phyloP scores from a whole-genome alignment of 2,329 filamentous ascomycete species.

The Arthrobotrys sinensis region DNA sequence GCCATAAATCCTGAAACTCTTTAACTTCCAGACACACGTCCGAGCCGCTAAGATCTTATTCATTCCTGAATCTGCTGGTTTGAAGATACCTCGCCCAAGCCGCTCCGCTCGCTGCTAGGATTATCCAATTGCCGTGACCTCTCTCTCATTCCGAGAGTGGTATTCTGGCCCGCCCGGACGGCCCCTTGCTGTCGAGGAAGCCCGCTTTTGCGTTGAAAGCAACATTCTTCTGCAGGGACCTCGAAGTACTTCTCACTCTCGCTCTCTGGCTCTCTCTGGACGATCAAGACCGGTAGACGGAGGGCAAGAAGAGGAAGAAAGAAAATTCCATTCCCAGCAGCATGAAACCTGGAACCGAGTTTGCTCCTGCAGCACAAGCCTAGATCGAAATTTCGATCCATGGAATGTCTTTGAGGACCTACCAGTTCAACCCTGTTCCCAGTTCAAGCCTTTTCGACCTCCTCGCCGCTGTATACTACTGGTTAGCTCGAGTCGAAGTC shows the following conservation, averaged over 20 bases:
- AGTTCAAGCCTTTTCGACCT: slow-evolving; percentile 55
- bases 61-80: slow-evolving; percentile 43
- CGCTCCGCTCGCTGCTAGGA: slow-evolving; percentile 36
- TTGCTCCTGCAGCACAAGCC: slow-evolving; percentile 54
- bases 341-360: slow-evolving; percentile 58
- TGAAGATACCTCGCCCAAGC: slow-evolving; percentile 50
- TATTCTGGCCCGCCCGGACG: slow-evolving; percentile 51
- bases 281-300: slow-evolving; percentile 31
- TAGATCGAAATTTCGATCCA: slow-evolving; percentile 60
- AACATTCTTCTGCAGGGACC: slow-evolving; percentile 59
- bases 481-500: slow-evolving; percentile 3
- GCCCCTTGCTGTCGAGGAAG: slow-evolving; percentile 56
- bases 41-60: slow-evolving; percentile 53
- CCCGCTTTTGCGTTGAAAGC: slow-evolving; percentile 54
- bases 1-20: slow-evolving; percentile 61
- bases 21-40: slow-evolving; percentile 55
- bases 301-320: slow-evolving; percentile 1
- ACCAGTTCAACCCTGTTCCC: slow-evolving; percentile 57
- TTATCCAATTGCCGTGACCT: slow-evolving; percentile 41
- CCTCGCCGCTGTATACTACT: slow-evolving; percentile 26
- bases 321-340: slow-evolving; percentile 49
- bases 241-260: slow-evolving; percentile 11
- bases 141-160: slow-evolving; percentile 60
- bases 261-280: slow-evolving; percentile 8
- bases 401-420: slow-evolving; percentile 60